phyloP scores from a whole-genome alignment of 2,329 filamentous ascomycete species.

The Cercospora zeina region DNA sequence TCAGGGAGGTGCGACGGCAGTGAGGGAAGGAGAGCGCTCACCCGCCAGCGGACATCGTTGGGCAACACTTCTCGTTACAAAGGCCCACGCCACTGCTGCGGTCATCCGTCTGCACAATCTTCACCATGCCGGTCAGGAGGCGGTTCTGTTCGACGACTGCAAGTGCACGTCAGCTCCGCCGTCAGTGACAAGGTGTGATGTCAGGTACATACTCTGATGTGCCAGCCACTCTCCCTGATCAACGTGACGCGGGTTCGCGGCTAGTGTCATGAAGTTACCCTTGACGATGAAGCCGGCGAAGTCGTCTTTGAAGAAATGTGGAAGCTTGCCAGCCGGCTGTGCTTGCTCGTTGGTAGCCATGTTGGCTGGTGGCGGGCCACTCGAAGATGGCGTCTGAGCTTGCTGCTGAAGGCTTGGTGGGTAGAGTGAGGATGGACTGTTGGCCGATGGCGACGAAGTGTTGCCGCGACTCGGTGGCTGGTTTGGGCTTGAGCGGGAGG shows the following conservation, averaged over 20 bases:
- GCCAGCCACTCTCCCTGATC: slow-evolving; percentile 95
- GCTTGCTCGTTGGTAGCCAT: slow-evolving; percentile 67
- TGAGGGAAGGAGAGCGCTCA: slow-evolving; percentile 55
- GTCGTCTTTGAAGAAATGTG: slow-evolving; percentile 69
- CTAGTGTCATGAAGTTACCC: slow-evolving; percentile 95
- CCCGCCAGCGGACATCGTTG: slow-evolving; percentile 91
- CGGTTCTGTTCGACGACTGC: slow-evolving; percentile 90
- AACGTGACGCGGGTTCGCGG: slow-evolving; percentile 87
- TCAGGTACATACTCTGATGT: slow-evolving; percentile 72
- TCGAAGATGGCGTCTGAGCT: slow-evolving; percentile 39
- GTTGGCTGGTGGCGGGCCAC: slow-evolving; percentile 52
- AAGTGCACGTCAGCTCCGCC: neutral
- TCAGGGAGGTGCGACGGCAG: neutral
- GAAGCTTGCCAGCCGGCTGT: slow-evolving; percentile 34
- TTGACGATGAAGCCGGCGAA: slow-evolving; percentile 88
- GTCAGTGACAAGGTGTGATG: neutral
- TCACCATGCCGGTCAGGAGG: slow-evolving; percentile 83
- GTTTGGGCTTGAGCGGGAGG: slow-evolving; percentile 31
- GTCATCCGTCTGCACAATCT: slow-evolving; percentile 76
- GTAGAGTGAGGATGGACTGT: slow-evolving; percentile 36
- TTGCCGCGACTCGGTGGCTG: slow-evolving; percentile 38
- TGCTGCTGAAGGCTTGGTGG: slow-evolving; percentile 32
- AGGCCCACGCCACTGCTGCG: slow-evolving; percentile 70
- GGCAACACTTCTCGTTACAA: slow-evolving; percentile 81
- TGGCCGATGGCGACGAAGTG: slow-evolving; percentile 38